phyloP scores from a whole-genome alignment of 768 basidiomycete genomes.

The Serendipita sp. region DNA sequence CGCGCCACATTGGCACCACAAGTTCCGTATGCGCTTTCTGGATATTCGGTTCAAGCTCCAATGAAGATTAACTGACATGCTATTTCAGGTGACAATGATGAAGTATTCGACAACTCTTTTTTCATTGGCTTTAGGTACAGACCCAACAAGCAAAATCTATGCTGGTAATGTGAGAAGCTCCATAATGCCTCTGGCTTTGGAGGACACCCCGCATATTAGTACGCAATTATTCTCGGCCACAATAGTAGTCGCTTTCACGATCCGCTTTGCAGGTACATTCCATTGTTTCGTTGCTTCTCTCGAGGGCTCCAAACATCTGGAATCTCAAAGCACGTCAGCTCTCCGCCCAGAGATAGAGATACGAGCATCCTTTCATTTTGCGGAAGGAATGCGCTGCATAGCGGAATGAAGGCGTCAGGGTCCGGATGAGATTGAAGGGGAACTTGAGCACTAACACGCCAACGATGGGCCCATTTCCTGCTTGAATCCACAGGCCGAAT shows the following conservation, averaged over 20 bases:
- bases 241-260: not conserved
- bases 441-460: not conserved
- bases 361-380: not conserved
- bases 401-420: not conserved
- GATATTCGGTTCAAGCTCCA: too few species aligned
- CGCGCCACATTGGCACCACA: too few species aligned
- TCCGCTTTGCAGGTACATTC: not conserved
- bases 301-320: not conserved
- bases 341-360: not conserved
- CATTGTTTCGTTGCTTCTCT: not conserved
- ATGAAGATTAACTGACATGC: too few species aligned
- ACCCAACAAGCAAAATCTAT: too few species aligned
- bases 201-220: not conserved
- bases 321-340: not conserved
- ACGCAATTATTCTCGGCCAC: not conserved
- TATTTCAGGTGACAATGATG: too few species aligned
- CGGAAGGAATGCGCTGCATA: not conserved
- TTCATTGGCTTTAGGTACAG: too few species aligned
- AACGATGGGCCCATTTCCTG: constrained; percentile 3
- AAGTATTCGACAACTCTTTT: too few species aligned
- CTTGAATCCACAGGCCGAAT: not conserved
- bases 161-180: not conserved
- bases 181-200: not conserved
- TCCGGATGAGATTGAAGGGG: not conserved
- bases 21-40: too few species aligned